Evolutionary conservation across 331 rosid species (phyloP), one percentile per base, ranked within the genome.

Genomic region (Malus hybrid): DNA sequence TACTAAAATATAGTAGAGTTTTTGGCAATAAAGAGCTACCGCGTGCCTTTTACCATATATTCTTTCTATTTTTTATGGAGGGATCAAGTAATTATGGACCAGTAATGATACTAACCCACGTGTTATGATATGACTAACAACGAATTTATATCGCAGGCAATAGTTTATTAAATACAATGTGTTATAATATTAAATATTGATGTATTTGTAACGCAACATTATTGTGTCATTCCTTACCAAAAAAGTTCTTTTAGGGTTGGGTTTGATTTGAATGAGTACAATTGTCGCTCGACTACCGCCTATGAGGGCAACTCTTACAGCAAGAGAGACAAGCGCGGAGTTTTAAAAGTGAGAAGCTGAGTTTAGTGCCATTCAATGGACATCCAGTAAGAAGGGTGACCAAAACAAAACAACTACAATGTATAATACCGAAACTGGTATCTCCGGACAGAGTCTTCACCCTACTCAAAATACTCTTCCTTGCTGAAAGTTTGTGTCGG

Each of bases 371-470:
- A 10, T 42, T 42, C 5, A 42, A 42, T 42, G 48, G 48, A 42
- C 48, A 42, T 42, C 3, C 13, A 42, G 13, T 3, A 10, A 10
- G 48, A 52, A 52, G 20, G 39, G 63, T 52, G 55, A 67, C 57
- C 24, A 73, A 78, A 57, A 42, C 48, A 42, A 42, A 42, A 33
- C 46, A 60, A 71, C 82, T 79, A 91, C 57, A 90, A 67, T 9
- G 88, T 84, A 72, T 95, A 54, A 16, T 74, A 90, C 42, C 54
- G 84, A 19, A 90, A 80, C 39, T 88, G 97, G 85, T 95, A 92
- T 46, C 77, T 46, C 67, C 94, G 96, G 75, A 90, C 93, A 88
- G 88, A 84, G 57, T 95, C 99, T 76, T 95, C 99, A 55, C 98
- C 98, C 72, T 90, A 86, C 81, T 89, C 98, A 73, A 85, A 78